These are phyloP conservation scores for Myxozyma melibiosi DNA, from an alignment of 805 yeast genomes.

Conservation along the genomic window DNA sequence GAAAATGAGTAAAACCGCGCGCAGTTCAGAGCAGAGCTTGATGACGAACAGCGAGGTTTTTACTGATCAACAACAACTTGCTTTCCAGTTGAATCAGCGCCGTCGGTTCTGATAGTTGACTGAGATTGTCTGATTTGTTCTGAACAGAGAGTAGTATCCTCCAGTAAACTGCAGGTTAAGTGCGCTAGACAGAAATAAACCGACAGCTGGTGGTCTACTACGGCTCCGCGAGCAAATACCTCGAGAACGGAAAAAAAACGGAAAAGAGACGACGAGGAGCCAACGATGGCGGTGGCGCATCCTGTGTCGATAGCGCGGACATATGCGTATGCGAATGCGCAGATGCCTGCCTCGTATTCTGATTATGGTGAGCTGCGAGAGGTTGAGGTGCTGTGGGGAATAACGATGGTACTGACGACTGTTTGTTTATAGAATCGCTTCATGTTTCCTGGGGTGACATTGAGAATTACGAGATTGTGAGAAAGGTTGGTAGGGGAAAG, in stretches of 20 bases:
- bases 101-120: too few relatives aligned
- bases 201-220: too few relatives aligned
- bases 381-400: neutral
- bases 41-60: too few relatives aligned
- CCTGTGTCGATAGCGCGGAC: slow-evolving; percentile 56
- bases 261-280: neutral
- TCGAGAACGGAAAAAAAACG: neutral
- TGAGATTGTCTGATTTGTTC: too few relatives aligned
- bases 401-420: slow-evolving; percentile 1
- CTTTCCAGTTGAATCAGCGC: too few relatives aligned
- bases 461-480: slow-evolving; percentile 70
- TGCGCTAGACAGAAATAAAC: too few relatives aligned
- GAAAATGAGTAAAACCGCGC: too few relatives aligned
- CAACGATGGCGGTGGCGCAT: slow-evolving; percentile 14
- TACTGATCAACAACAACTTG: too few relatives aligned
- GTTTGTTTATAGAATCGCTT: slow-evolving; percentile 48
- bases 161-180: too few relatives aligned
- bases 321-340: slow-evolving; percentile 72
- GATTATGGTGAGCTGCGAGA: slow-evolving; percentile 59
- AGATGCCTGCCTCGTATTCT: slow-evolving; percentile 75
- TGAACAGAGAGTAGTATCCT: too few relatives aligned
- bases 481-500: slow-evolving; percentile 89
- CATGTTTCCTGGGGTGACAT: slow-evolving; percentile 63
- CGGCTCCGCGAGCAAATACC: too few relatives aligned
- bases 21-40: too few relatives aligned